phyloP scores from a whole-genome alignment of 106 monocot genomes.

The Acorus gramineus region DNA sequence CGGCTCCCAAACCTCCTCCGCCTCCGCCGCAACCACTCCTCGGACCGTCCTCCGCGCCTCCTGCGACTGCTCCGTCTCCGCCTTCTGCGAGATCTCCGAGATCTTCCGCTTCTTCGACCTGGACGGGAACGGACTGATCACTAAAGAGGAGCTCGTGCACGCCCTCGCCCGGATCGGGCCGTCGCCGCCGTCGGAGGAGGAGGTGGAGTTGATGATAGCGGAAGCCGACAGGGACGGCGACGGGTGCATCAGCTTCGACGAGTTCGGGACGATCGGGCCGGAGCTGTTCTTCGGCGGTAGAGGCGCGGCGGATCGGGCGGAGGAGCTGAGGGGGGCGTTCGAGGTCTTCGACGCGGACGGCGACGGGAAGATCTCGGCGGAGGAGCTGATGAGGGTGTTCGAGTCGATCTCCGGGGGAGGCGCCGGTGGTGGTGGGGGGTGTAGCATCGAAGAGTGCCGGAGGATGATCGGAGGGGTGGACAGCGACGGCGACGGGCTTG shows the following conservation, averaged over 20 bases:
- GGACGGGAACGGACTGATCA: too few species aligned
- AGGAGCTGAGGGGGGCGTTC: conserved; percentile 44
- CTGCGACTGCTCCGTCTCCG: too few species aligned
- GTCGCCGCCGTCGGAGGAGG: neutral
- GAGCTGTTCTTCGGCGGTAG: too few species aligned
- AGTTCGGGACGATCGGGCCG: too few species aligned
- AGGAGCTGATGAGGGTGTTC: conserved; percentile 50
- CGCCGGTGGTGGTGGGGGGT: conserved; percentile 25
- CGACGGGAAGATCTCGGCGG: conserved; percentile 65
- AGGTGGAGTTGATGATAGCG: conserved; percentile 23
- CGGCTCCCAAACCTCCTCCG: too few species aligned
- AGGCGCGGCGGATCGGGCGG: neutral
- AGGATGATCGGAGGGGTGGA: conserved; percentile 68
- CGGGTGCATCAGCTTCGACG: too few species aligned
- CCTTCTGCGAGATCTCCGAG: too few species aligned
- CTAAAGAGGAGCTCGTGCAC: neutral
- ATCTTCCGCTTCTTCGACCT: too few species aligned
- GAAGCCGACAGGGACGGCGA: conserved; percentile 16
- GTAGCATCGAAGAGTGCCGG: conserved; percentile 56
- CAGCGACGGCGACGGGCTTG: conserved; percentile 53
- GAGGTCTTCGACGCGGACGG: conserved; percentile 55
- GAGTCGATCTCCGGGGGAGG: conserved; percentile 1
- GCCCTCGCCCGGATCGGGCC: neutral
- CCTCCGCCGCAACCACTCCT: too few species aligned
- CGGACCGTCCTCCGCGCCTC: too few species aligned